phyloP scores from a whole-genome alignment of 495 filamentous ascomycete species.

The Daldinia childiae region DNA sequence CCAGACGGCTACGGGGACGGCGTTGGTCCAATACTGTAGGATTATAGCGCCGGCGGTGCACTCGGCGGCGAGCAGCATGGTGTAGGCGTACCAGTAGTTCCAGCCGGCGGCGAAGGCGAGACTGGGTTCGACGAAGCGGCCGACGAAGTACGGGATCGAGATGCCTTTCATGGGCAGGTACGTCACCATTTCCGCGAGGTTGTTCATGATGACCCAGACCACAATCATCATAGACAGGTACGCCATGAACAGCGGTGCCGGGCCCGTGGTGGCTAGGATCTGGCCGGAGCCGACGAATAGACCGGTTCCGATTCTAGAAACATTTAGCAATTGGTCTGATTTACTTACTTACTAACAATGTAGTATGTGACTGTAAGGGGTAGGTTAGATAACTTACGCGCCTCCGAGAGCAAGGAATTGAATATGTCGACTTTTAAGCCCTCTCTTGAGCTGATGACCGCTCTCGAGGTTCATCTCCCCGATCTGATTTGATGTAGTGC shows the following conservation, averaged over 20 bases:
- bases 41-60: slow-evolving; percentile 61
- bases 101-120: slow-evolving; percentile 84
- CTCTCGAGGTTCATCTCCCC: slow-evolving; percentile 65
- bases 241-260: slow-evolving; percentile 61
- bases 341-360: too few relatives aligned
- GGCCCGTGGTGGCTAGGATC: slow-evolving; percentile 58
- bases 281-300: slow-evolving; percentile 63
- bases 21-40: slow-evolving; percentile 64
- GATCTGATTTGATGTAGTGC: slow-evolving; percentile 55
- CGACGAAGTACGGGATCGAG: slow-evolving; percentile 70
- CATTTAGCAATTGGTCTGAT: too few relatives aligned
- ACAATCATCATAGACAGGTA: slow-evolving; percentile 55
- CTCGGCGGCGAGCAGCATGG: slow-evolving; percentile 62
- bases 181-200: slow-evolving; percentile 62
- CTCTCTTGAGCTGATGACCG: slow-evolving; percentile 64
- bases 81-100: slow-evolving; percentile 70
- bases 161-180: slow-evolving; percentile 70
- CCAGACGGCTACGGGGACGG: slow-evolving; percentile 66
- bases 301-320: slow-evolving; percentile 68
- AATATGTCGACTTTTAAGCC: slow-evolving; percentile 72
- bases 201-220: slow-evolving; percentile 59
- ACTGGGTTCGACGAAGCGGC: slow-evolving; percentile 76
- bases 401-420: slow-evolving; percentile 79
- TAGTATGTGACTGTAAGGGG: too few relatives aligned
- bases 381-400: slow-evolving; percentile 46